Base-by-base conservation (phyloP, 2,329 filamentous ascomycete genomes). In the Botryotinia calthae region DNA sequence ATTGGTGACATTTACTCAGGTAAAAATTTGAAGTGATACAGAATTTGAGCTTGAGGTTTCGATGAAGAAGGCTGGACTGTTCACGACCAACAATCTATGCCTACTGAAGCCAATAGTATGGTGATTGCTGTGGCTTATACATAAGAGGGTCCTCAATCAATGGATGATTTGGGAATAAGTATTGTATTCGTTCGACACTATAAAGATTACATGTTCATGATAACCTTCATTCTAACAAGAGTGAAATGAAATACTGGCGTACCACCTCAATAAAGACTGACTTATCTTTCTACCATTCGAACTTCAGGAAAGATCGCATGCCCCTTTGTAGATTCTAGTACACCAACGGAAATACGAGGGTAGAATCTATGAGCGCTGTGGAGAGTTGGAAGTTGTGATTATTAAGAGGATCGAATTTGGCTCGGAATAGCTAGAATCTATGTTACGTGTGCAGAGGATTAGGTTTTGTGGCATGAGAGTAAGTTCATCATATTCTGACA, bases 131-230 rank as follows among this genome's bases (percentile, higher is more conserved):
- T n/a, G 28, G 14, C n/a, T 9, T 16, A 28, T 8, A 28, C 16
- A 18, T 28, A 14, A 56, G 7, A 56, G 3, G 16, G 4, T 1
- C 12, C 34, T 40, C 14, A 7, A 28, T n/a, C 7, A 18, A 31
- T 28, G 8, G 2, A 22, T n/a, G 0, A 40, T 14, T 12, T 66
- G 9, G 14, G 1, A 16, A 40, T 3, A 1, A 34, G 22, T 18
- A 51, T 20, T 5, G 25, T 20, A 8, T 4, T 7, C 4, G 7
- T 40, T 5, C 6, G 6, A 28, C n/a, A 56, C 2, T 28, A 28
- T 4, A 9, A 56, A 28, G 1, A 28, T 8, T 31, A 8, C 7
- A 28, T 28, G n/a, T 6, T 25, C n/a, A 28, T 18, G 14, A 28
- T 56, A 18, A 31, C 1, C 9, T n/a, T 56, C 6, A 28, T 18